Percentiles rank a stretch among this genome's conserved stretches.
phyloP scores from a whole-genome alignment of 2,329 filamentous ascomycete genomes.

The Nigrograna mackinnonii region DNA sequence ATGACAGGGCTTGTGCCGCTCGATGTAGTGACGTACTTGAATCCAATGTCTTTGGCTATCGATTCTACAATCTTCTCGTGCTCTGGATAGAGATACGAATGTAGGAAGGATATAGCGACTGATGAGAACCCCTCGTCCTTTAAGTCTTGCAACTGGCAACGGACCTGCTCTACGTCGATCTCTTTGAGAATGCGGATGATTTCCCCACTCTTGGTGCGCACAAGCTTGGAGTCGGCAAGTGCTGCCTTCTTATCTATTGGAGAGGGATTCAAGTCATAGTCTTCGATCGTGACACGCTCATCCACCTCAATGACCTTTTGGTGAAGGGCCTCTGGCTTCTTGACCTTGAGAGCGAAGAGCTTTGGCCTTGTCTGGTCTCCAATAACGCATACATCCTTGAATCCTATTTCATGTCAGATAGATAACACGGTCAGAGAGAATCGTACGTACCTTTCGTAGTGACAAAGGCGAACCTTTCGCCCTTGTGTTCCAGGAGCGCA shows the following conservation, averaged over 20 bases:
- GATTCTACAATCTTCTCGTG: slow-evolving; percentile 27
- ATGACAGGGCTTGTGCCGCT: slow-evolving; percentile 12
- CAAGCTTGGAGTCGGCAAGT: background rate
- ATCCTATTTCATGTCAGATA: slow-evolving; percentile 21
- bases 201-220: background rate
- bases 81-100: slow-evolving; percentile 32
- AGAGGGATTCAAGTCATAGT: background rate
- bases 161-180: background rate
- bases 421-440: too few relatives aligned
- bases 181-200: background rate
- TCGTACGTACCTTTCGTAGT: too few relatives aligned
- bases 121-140: slow-evolving; percentile 14
- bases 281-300: slow-evolving; percentile 28
- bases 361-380: slow-evolving; percentile 28
- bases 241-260: too few relatives aligned
- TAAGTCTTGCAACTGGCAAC: background rate
- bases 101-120: slow-evolving; percentile 32
- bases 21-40: slow-evolving; percentile 29
- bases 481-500: slow-evolving; percentile 22
- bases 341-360: slow-evolving; percentile 26
- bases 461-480: too few relatives aligned
- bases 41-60: slow-evolving; percentile 29
- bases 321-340: slow-evolving; percentile 19
- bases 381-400: slow-evolving; percentile 22
- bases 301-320: slow-evolving; percentile 21